phyloP scores from a whole-genome alignment of 306 rosid species.

The Lathyrus tuberosus region DNA sequence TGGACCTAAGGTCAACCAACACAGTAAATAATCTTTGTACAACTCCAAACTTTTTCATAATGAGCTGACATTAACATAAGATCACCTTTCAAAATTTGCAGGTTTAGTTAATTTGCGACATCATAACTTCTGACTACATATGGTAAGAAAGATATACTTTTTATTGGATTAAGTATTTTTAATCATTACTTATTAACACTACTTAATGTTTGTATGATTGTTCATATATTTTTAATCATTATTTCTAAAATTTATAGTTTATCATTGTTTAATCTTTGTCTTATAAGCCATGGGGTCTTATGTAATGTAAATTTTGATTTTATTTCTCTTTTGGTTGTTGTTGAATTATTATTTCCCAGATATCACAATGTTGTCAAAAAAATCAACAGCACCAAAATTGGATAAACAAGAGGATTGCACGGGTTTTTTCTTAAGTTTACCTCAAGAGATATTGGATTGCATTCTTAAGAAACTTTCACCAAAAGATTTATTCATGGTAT shows the following conservation, averaged over 20 bases:
- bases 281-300: neutral
- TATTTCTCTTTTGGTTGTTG: neutral
- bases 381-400: neutral
- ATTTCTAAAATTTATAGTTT: too few species aligned
- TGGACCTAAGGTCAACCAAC: too few species aligned
- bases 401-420: constrained; percentile 27
- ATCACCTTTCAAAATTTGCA: too few species aligned
- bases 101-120: too few species aligned
- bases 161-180: too few species aligned
- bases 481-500: constrained; percentile 29
- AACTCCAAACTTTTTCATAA: too few species aligned
- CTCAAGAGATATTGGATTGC: constrained; percentile 27
- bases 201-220: too few species aligned
- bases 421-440: constrained; percentile 38
- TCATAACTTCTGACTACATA: too few species aligned
- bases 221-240: neutral
- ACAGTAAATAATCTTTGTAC: too few species aligned
- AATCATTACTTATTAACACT: too few species aligned
- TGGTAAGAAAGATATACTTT: too few species aligned
- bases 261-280: neutral
- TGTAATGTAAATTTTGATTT: neutral
- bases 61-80: too few species aligned
- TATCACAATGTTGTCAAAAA: constrained; percentile 17
- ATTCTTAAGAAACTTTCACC: constrained; percentile 39
- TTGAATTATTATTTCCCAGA: neutral